Conservation (phyloP, 108 stramenopile genomes). For the Nitzschia sp. region DNA sequence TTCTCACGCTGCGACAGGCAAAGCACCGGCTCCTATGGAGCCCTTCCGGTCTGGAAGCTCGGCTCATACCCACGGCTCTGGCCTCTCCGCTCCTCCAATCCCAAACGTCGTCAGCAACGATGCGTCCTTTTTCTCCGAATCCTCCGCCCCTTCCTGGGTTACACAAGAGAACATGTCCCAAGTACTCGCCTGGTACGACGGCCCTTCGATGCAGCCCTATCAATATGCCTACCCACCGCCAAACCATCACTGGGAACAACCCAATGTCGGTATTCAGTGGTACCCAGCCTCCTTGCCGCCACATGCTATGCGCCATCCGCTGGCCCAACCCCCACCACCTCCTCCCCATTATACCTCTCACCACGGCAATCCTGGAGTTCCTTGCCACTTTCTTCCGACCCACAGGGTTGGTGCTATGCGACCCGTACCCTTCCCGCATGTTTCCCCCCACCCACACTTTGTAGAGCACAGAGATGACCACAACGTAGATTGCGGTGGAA, state of each 20-base stretch:
- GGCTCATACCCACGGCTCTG: constrained; percentile 1
- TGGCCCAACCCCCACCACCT: too few species aligned
- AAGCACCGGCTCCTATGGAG: background rate
- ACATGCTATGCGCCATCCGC: background rate
- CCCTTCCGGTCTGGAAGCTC: background rate
- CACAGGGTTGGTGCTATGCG: background rate
- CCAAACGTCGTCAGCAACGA: constrained; percentile 25
- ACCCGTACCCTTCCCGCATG: too few species aligned
- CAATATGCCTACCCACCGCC: background rate
- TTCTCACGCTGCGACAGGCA: constrained; percentile 1
- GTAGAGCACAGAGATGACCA: too few species aligned
- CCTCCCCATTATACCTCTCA: too few species aligned
- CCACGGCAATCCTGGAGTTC: too few species aligned
- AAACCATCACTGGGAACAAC: too few species aligned
- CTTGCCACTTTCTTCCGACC: background rate
- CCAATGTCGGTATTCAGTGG: background rate
- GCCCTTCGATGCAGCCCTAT: background rate
- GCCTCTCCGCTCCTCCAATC: constrained; percentile 7
- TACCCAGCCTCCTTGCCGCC: constrained; percentile 1
- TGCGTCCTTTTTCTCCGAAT: constrained; percentile 1
- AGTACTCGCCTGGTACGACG: background rate
- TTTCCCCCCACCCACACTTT: too few species aligned
- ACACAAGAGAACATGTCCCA: constrained; percentile 1
- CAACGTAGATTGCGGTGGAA: too few species aligned
- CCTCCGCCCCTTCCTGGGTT: background rate